phyloP scores from a whole-genome alignment of 2,329 filamentous ascomycete species.

The Alternaria sp. region DNA sequence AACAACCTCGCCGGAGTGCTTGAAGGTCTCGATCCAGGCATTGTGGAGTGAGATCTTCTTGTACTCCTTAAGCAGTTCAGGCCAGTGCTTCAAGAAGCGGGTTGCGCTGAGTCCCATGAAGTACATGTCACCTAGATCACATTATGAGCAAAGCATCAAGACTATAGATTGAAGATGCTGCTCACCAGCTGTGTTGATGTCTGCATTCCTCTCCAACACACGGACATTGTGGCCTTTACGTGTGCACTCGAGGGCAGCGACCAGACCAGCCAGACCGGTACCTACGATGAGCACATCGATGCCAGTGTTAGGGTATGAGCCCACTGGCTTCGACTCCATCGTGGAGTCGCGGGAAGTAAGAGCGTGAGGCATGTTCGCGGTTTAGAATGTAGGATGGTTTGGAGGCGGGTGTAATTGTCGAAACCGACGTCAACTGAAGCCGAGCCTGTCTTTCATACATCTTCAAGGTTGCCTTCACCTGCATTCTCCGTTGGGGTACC shows the following conservation, averaged over 20 bases:
- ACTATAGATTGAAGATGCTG: constrained; percentile 14
- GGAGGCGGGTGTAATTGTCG: constrained; percentile 17
- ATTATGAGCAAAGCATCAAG: constrained; percentile 13
- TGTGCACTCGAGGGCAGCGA: constrained; percentile 51
- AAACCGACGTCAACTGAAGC: constrained; percentile 9
- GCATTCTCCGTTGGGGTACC: constrained; percentile 33
- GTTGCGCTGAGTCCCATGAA: constrained; percentile 67
- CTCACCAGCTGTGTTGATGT: constrained; percentile 63
- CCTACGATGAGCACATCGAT: constrained; percentile 54
- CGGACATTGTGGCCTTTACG: constrained; percentile 54
- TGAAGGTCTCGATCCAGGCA: constrained; percentile 65
- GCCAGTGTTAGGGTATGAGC: constrained; percentile 58
- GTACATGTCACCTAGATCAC: constrained; percentile 64
- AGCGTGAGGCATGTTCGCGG: constrained; percentile 49
- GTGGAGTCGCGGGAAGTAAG: constrained; percentile 59
- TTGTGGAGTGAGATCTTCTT: constrained; percentile 62
- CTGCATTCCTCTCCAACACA: constrained; percentile 56
- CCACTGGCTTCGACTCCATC: constrained; percentile 59
- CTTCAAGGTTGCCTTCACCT: constrained; percentile 22
- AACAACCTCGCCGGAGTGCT: constrained; percentile 61
- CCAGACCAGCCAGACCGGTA: constrained; percentile 51
- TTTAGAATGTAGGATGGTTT: constrained; percentile 10
- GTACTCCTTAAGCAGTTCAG: constrained; percentile 62
- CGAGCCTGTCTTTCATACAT: constrained; percentile 22
- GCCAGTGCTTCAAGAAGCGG: constrained; percentile 65